These are phyloP conservation scores for Stachybotrys elegans DNA, from an alignment of 2,329 filamentous ascomycete species.

Conservation along the genomic window DNA sequence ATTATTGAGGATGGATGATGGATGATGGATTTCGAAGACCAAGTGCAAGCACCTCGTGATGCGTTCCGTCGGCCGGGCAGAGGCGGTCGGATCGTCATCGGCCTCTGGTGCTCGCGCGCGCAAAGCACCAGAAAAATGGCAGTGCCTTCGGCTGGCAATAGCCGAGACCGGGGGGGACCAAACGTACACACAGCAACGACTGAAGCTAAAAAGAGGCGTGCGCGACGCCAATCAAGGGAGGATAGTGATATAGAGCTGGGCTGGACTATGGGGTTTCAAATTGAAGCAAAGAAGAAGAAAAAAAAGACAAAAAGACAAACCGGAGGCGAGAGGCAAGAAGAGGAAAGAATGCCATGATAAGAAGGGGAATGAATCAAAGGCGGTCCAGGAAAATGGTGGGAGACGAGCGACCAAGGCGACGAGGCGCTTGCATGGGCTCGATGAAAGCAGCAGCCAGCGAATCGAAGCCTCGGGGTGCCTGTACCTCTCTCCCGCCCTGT, in stretches of 20 bases:
- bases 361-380: not conserved
- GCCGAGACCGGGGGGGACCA: too few relatives aligned
- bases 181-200: too few relatives aligned
- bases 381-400: not conserved
- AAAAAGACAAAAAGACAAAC: not conserved
- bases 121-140: too few relatives aligned
- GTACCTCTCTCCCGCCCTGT: not conserved
- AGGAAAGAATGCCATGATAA: not conserved
- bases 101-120: too few relatives aligned
- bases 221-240: too few relatives aligned
- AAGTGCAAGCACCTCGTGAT: constrained; percentile 2
- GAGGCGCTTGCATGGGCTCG: not conserved
- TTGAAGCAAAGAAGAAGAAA: not conserved
- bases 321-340: not conserved
- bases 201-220: too few relatives aligned
- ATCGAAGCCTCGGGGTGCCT: not conserved
- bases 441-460: too few relatives aligned
- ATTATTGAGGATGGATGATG: too few relatives aligned
- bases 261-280: too few relatives aligned
- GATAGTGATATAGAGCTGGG: too few relatives aligned
- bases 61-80: not conserved
- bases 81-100: constrained; percentile 3
- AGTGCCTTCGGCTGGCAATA: too few relatives aligned
- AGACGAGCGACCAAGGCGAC: not conserved
- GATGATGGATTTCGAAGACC: too few relatives aligned